phyloP scores from a whole-genome alignment of 768 basidiomycete genomes.

The Auricularia sp. region DNA sequence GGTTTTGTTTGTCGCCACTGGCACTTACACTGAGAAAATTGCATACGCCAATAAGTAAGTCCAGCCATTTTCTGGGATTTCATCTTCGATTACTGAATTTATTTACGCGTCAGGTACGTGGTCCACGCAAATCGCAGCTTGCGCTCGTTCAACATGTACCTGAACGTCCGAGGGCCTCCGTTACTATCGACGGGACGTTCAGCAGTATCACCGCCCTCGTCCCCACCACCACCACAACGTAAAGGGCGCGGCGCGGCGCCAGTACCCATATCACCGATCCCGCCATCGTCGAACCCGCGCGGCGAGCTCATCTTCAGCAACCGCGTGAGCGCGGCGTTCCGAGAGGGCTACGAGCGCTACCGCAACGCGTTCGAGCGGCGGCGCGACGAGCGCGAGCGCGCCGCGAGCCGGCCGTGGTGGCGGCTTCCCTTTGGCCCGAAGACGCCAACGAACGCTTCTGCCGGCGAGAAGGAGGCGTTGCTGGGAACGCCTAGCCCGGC shows the following conservation, averaged over 20 bases:
- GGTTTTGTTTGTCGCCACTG: constrained; percentile 89
- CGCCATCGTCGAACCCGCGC: constrained; percentile 79
- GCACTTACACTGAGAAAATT: constrained; percentile 94
- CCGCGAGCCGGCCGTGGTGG: constrained; percentile 6
- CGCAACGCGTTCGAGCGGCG: constrained; percentile 75
- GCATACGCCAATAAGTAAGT: constrained; percentile 89
- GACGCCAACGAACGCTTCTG: not conserved
- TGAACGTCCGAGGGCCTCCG: constrained; percentile 83
- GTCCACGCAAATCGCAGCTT: constrained; percentile 90
- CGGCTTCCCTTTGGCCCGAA: not conserved
- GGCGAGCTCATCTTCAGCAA: constrained; percentile 96
- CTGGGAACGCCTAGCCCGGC: not conserved
- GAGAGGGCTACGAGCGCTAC: constrained; percentile 89
- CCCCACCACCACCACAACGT: constrained; percentile 22
- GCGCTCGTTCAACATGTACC: constrained; percentile 90
- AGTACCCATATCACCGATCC: constrained; percentile 63
- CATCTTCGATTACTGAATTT: constrained; percentile 5
- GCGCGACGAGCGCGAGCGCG: constrained; percentile 52
- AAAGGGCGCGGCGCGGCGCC: constrained; percentile 30
- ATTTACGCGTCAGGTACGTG: constrained; percentile 58
- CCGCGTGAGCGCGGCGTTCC: constrained; percentile 68
- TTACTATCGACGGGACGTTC: constrained; percentile 40
- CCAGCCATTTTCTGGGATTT: constrained; percentile 1
- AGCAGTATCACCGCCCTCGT: constrained; percentile 16
- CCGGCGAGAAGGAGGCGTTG: not conserved